Evolutionary conservation across 148 eudicot species (phyloP).

Genomic region (Linanthus parryae): DNA sequence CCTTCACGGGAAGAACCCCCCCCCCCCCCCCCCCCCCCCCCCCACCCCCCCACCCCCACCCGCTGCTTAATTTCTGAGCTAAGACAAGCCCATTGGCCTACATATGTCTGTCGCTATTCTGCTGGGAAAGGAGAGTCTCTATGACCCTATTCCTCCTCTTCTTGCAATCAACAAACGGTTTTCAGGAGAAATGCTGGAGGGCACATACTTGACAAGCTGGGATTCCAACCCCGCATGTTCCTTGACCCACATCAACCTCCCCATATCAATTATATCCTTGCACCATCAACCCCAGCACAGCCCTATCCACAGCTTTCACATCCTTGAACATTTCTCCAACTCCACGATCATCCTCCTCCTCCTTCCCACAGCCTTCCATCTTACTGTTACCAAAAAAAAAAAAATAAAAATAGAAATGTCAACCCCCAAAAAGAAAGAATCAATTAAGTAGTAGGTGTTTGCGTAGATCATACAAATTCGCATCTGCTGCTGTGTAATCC

Average conservation of each 20-base stretch:
- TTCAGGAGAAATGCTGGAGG: slow-evolving; percentile 73
- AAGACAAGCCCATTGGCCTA: too few relatives aligned
- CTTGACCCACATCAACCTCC: slow-evolving; percentile 79
- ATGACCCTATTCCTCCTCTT: too few relatives aligned
- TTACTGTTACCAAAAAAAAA: slow-evolving; percentile 2
- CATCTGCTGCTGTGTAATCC: slow-evolving; percentile 17
- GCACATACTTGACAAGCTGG: slow-evolving; percentile 73
- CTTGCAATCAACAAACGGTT: slow-evolving; percentile 70
- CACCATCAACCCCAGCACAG: slow-evolving; percentile 84
- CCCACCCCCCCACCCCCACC: too few relatives aligned
- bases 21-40: too few relatives aligned
- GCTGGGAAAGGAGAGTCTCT: too few relatives aligned
- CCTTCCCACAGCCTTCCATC: slow-evolving; percentile 13
- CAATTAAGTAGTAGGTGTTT: not conserved
- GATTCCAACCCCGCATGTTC: slow-evolving; percentile 44
- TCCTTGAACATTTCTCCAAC: slow-evolving; percentile 48
- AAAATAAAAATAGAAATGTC: not conserved
- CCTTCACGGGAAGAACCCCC: too few relatives aligned
- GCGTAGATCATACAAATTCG: not conserved
- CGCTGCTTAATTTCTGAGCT: too few relatives aligned
- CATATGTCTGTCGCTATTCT: too few relatives aligned
- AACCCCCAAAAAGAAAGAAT: not conserved
- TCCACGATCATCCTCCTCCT: slow-evolving; percentile 17
- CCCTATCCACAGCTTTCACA: slow-evolving; percentile 60
- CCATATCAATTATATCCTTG: slow-evolving; percentile 90